Evolutionary conservation across 257 asterid genomes (phyloP).

Genomic region (Oldenlandia corymbosa): DNA sequence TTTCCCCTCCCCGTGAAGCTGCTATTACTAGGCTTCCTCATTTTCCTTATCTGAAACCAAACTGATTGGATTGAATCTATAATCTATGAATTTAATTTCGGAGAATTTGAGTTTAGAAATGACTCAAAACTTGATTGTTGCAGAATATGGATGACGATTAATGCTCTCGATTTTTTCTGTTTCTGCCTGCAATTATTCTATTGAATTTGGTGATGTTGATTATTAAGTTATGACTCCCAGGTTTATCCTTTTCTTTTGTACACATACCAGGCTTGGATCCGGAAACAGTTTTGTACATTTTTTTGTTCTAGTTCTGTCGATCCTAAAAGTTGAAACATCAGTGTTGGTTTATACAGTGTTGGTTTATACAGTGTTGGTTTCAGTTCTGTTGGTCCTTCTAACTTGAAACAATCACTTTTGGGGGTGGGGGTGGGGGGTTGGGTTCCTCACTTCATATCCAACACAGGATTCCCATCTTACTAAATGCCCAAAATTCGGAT

Average conservation of each 20-base stretch:
- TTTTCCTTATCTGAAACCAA: conserved; percentile 66
- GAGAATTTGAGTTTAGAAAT: not conserved
- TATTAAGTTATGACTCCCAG: not conserved
- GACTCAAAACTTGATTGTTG: not conserved
- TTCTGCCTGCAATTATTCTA: not conserved
- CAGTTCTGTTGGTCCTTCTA: no score
- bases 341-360: no score
- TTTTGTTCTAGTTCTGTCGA: no score
- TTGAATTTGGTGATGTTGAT: not conserved
- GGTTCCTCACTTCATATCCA: no score
- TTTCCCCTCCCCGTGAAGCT: conserved; percentile 90
- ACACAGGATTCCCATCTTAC: no score
- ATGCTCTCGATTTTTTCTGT: not conserved
- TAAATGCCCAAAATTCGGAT: no score
- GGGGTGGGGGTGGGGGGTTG: no score
- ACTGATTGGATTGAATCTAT: conserved; percentile 28
- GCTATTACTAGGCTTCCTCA: conserved; percentile 73
- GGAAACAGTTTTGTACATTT: no score
- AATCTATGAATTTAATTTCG: not conserved
- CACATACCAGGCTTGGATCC: not conserved
- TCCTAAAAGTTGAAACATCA: no score
- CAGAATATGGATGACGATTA: not conserved
- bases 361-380: no score
- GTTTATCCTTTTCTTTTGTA: not conserved
- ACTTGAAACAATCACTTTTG: no score